These are phyloP conservation scores for Aurantiochytrium sp. DNA, from an alignment of 108 stramenopile species.

Conservation along the genomic window DNA sequence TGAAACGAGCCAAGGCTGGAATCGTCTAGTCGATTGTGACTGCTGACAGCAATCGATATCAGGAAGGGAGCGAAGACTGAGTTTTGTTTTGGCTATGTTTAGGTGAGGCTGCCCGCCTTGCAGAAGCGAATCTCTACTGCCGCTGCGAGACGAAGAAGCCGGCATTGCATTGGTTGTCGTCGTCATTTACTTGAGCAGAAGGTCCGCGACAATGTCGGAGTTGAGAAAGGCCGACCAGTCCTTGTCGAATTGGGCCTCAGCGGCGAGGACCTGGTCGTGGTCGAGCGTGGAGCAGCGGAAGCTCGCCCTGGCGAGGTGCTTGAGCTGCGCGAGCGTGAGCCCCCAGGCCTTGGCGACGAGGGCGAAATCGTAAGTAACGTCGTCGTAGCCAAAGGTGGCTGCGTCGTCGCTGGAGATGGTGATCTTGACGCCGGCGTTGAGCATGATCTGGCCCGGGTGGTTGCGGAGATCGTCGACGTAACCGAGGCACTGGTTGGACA, in stretches of 20 bases:
- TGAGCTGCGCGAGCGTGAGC: neutral
- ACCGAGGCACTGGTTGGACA: slow-evolving; percentile 20
- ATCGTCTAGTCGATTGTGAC: too few species aligned
- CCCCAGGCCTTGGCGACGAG: slow-evolving; percentile 30
- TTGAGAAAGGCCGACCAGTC: neutral
- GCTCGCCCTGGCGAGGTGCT: neutral
- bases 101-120: too few species aligned
- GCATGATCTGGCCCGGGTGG: slow-evolving; percentile 21
- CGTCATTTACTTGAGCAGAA: too few species aligned
- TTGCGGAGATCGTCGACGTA: slow-evolving; percentile 11
- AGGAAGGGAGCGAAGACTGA: neutral
- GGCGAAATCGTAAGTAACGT: slow-evolving; percentile 13
- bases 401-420: slow-evolving; percentile 6
- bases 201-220: neutral
- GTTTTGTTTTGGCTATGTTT: neutral
- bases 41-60: too few species aligned
- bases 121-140: too few species aligned
- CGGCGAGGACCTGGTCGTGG: neutral
- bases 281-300: neutral
- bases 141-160: too few species aligned
- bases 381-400: slow-evolving; percentile 12
- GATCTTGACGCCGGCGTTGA: neutral
- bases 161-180: too few species aligned
- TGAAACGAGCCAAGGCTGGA: too few species aligned
- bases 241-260: neutral